Evolutionary conservation across 441 rosid species (phyloP), one percentile per base, ranked within the genome.

Genomic region (Mallotus japonicus): DNA sequence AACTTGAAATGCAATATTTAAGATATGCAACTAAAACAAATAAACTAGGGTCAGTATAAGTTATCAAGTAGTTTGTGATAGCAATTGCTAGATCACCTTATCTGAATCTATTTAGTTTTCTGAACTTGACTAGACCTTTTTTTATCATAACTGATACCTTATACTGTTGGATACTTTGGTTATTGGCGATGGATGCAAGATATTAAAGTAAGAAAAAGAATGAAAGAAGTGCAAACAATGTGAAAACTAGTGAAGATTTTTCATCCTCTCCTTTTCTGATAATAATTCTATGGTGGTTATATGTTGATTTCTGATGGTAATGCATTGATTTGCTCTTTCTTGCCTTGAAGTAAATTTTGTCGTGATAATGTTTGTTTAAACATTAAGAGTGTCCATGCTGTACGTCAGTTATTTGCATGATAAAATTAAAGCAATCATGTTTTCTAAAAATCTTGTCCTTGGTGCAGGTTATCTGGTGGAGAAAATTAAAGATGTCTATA

Each of bases 401-500:
- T 56, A 16, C 14, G 12, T 8, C 42, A 11, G 8, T 47, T 22
- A 37, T 64, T 73, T 34, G 55, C 24, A 47, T 59, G 13, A 62
- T 59, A 16, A 69, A 65, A 28, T 54, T 37, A 37, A 8, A 22
- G 19, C 28, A 12, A 50, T 7, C 7, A 56, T 11, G 9, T 71
- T 69, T 47, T 9, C 67, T 76, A 60, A 72, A 62, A 72, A 57
- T 54, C 13, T 61, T 75, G 69, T 69, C 47, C 75, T 74, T 77
- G 50, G 69, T 71, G 57, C 83, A 86, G 89, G 87, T 66, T 82
- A 79, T 67, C 77, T 84, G 73, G 24, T 17, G 59, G 89, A 86
- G 79, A 76, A 72, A 60, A 14, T 77, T 60, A 59, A 71, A 51
- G 89, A 81, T 72, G 61, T 81, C 11, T 86, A 78, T 75, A 74